Evolutionary conservation across 371 early-diverging fungal species (phyloP), one percentile per base, ranked within the genome.

Genomic region (Funneliformis caledonium): DNA sequence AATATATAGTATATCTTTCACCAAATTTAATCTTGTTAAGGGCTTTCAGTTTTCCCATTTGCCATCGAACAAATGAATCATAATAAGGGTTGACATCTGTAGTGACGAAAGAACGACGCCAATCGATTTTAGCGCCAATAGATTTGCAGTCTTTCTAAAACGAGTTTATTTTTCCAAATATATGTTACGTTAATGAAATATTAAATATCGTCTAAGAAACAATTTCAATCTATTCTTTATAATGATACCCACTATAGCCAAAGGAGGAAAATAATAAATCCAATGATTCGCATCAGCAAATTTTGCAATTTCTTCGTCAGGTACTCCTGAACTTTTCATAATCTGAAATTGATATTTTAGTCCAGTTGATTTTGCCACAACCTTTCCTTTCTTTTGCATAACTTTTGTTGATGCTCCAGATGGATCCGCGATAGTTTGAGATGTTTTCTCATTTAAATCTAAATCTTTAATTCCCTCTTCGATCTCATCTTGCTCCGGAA

Each of bases 51-150:
- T 94, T 95, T 87, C 94, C 94, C 91, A 99, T 99, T 86, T 99
- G 99, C 99, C 99, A 99, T 81, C 95, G 94, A 22, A 99, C 94
- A 88, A 99, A 99, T 12, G 97, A 94, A 87, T 99, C 99, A 85
- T 97, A 99, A 91, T 96, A 99, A 65, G 97, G 98, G 87, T 99
- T 99, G 81, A 94, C 93, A 83, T 99, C 99, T 42, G 99, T 99
- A 72, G 99, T 99, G 83, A 99, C 94, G 89, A 99, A 99, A 16
- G 97, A 93, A 82, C 99, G 93, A 80, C 99, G 93, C 99, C 98
- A 99, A 88, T 99, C 99, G 61, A 98, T 93, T 86, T 97, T 95
- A 78, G 92, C 90, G 68, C 99, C 98, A 82, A 99, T 91, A 47
- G 90, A 88, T 78, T 91, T 93, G 81, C 97, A 85, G 85, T 99